Evolutionary conservation across 768 basidiomycete species (phyloP), one percentile per base, ranked within the genome.

Genomic region (Favolaschia claudopus): DNA sequence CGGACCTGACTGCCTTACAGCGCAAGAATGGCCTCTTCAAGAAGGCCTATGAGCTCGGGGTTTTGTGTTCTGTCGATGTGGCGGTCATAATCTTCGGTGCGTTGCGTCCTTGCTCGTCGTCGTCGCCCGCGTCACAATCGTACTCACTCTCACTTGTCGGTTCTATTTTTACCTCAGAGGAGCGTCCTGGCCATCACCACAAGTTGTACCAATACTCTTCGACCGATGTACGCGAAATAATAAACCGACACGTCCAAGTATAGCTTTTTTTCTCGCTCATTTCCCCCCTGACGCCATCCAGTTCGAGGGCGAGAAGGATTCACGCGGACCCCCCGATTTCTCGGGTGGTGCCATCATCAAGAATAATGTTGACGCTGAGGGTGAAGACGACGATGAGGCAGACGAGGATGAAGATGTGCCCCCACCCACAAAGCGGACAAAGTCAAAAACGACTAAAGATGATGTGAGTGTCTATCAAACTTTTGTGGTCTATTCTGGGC

Each of bases 21-120:
- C 86, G 92, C 67, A 93, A 93, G 80, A 92, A 92, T 58, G 92
- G 92, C 5, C 86, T 94, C 62, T 93, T 94, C 87, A 93, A 93
- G 75, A 93, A 93, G 70, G 92, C 92, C 0, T 93, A 93, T 69
- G 92, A 93, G 75, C 89, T 94, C 60, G 92, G 91, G n/a, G 92
- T 93, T 4, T 84, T 93, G 37, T 94, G 92, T 72, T 92, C 90
- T 14, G 92, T 93, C 65, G 92, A 93, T 67, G 91, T 94, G 37
- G 90, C 91, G 5, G 91, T 94, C 71, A 90, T 93, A 72, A 91
- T 94, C 72, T 93, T 94, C 62, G 92, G 75, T 76, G 49, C 24
- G 67, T 63, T n/a, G 28, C 40, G 33, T 20, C 51, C 45, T 46
- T 51, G 28, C 48, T 27, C 52, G 15, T 59, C 53, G 8, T 45